These are phyloP conservation scores for Halophytophthora batemanensis DNA, from an alignment of 352 stramenopile species.

Conservation along the genomic window DNA sequence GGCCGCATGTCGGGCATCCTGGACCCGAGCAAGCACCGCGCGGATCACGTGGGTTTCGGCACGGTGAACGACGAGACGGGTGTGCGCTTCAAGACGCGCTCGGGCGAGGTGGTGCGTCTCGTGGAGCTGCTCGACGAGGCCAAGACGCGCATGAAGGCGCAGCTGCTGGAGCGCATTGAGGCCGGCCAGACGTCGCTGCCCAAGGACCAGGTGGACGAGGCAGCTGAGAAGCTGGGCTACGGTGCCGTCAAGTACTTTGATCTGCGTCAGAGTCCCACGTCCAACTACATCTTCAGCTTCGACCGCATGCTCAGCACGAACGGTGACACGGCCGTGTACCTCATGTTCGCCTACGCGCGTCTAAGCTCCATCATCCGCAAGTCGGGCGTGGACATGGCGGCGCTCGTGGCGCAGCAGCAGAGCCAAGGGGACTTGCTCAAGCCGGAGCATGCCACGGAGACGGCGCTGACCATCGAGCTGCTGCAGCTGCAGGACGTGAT, in stretches of 20 bases:
- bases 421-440: conserved; percentile 51
- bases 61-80: conserved; percentile 86
- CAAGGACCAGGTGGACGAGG: conserved; percentile 90
- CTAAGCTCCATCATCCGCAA: conserved; percentile 97
- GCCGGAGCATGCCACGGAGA: conserved; percentile 81
- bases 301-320: conserved; percentile 99
- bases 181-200: conserved; percentile 87
- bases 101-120: conserved; percentile 96
- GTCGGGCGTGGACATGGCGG: conserved; percentile 83
- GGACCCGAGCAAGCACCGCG: conserved; percentile 77
- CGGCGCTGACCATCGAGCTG: conserved; percentile 93
- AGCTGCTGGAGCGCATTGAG: conserved; percentile 90
- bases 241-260: conserved; percentile 99
- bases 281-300: conserved; percentile 99
- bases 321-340: conserved; percentile 99
- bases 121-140: conserved; percentile 99
- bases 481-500: conserved; percentile 96
- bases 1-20: conserved; percentile 74
- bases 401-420: conserved; percentile 46
- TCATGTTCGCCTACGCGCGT: conserved; percentile 99
- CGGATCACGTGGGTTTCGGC: conserved; percentile 83
- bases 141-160: conserved; percentile 93
- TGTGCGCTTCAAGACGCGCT: conserved; percentile 98
- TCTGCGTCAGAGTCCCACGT: conserved; percentile 95
- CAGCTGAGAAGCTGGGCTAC: conserved; percentile 97